These are phyloP conservation scores for Kickxella alabastrina DNA, from an alignment of 192 early-diverging fungal species.

Conservation along the genomic window DNA sequence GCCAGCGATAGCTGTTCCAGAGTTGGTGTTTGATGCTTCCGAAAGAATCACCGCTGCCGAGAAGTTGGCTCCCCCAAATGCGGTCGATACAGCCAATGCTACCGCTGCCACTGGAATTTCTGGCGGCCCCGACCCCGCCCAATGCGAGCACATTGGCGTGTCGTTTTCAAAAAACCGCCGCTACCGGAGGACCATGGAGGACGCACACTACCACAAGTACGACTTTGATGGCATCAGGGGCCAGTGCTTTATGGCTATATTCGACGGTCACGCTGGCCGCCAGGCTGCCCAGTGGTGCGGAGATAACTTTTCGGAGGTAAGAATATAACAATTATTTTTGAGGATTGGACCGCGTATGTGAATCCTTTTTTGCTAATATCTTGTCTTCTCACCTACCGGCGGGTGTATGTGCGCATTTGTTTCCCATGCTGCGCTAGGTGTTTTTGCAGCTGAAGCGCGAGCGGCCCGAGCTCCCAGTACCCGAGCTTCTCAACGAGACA, in stretches of 20 bases:
- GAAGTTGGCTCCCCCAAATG: neutral
- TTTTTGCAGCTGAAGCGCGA: conserved; percentile 62
- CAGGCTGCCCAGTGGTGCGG: conserved; percentile 96
- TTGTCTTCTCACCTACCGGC: no score
- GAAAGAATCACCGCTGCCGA: neutral
- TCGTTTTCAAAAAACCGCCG: conserved; percentile 67
- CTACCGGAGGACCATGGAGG: conserved; percentile 96
- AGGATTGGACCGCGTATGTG: neutral
- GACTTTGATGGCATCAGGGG: conserved; percentile 77
- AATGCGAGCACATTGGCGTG: conserved; percentile 36
- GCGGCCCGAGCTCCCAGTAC: conserved; percentile 57
- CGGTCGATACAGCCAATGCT: neutral
- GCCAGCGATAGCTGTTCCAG: neutral
- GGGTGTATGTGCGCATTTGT: no score
- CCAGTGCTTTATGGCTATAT: conserved; percentile 91
- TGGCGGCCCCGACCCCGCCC: neutral
- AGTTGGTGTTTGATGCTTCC: neutral
- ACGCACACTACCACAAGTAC: conserved; percentile 83
- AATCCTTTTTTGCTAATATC: no score
- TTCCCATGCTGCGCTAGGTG: conserved; percentile 47
- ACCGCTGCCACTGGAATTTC: neutral
- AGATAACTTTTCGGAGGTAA: conserved; percentile 75
- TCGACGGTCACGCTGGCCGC: conserved; percentile 96
- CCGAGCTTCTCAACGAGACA: conserved; percentile 75
- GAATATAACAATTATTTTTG: no score